A percentile compares a stretch with the other conserved stretches of the same genome.
Evolutionary conservation across 225 moss, liverwort and hornwort genomes (phyloP).

Genomic region (Physcomitrellopsis africana): DNA sequence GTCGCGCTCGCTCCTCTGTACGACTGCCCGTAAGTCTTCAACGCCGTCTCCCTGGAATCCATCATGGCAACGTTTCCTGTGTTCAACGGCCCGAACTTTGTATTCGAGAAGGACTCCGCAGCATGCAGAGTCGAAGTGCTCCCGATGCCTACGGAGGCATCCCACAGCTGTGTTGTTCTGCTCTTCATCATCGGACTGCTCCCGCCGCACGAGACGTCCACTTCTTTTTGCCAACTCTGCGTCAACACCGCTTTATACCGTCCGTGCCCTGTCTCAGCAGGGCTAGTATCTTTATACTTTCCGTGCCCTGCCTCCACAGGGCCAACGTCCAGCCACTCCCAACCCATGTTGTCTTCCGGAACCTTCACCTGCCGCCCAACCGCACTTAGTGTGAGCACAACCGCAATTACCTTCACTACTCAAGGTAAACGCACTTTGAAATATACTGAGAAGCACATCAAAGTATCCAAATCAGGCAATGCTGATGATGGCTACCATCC

Average conservation of each 20-base stretch:
- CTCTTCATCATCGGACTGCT: slow-evolving; percentile 63
- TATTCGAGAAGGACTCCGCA: slow-evolving; percentile 55
- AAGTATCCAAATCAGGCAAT: neutral
- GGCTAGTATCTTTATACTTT: neutral
- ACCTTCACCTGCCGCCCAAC: slow-evolving; percentile 69
- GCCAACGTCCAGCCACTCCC: slow-evolving; percentile 83
- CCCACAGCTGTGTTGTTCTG: slow-evolving; percentile 80
- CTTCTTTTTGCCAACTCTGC: slow-evolving; percentile 75
- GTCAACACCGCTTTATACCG: slow-evolving; percentile 68
- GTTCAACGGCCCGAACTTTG: slow-evolving; percentile 43
- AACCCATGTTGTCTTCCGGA: slow-evolving; percentile 82
- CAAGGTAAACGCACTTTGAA: no score
- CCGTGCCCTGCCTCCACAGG: slow-evolving; percentile 49
- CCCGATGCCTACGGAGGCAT: slow-evolving; percentile 61
- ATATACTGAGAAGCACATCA: neutral
- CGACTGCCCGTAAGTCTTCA: slow-evolving; percentile 64
- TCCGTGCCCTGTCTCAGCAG: slow-evolving; percentile 19
- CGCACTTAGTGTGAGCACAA: slow-evolving; percentile 22
- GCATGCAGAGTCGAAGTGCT: slow-evolving; percentile 53
- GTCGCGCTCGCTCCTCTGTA: slow-evolving; percentile 49
- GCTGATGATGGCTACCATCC: neutral
- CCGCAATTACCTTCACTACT: neutral
- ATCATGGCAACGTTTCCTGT: slow-evolving; percentile 44
- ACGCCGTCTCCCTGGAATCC: slow-evolving; percentile 58
- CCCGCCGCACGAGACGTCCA: slow-evolving; percentile 60